Evolutionary conservation across 2,329 filamentous ascomycete species (phyloP).

Genomic region (Fusarium sambucinum): DNA sequence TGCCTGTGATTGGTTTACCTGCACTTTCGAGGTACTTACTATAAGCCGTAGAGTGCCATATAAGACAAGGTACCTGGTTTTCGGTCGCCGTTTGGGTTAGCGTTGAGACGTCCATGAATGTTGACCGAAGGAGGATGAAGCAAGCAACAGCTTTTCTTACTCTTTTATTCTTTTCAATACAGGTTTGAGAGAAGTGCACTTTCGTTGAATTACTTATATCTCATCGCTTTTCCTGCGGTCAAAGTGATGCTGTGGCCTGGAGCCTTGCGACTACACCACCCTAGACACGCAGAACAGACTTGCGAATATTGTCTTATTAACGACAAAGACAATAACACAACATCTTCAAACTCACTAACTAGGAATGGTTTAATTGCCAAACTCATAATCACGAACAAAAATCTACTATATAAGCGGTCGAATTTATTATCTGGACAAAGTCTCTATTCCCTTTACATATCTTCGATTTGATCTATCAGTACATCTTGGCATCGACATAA

Average conservation of each 20-base stretch:
- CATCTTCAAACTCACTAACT: neutral
- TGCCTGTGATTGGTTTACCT: slow-evolving; percentile 37
- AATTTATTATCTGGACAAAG: neutral
- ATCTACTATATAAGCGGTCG: slow-evolving; percentile 4
- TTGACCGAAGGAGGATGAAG: slow-evolving; percentile 46
- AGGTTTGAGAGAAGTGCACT: slow-evolving; percentile 2
- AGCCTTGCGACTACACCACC: neutral
- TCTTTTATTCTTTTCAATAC: slow-evolving; percentile 2
- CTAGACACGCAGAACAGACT: neutral
- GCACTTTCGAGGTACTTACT: slow-evolving; percentile 13
- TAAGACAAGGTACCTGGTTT: slow-evolving; percentile 5
- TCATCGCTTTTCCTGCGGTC: slow-evolving; percentile 1
- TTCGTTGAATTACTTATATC: slow-evolving; percentile 26
- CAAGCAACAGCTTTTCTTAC: slow-evolving; percentile 26
- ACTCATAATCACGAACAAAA: neutral
- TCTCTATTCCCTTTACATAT: neutral
- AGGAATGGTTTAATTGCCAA: neutral
- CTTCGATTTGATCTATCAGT: neutral
- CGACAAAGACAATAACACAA: slow-evolving; percentile 11
- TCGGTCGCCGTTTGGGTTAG: slow-evolving; percentile 48
- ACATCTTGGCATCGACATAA: slow-evolving; percentile 1
- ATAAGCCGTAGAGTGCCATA: neutral
- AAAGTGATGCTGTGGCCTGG: slow-evolving; percentile 5
- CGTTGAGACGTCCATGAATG: slow-evolving; percentile 43
- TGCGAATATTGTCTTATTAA: slow-evolving; percentile 9